phyloP scores from a whole-genome alignment of 306 rosid species.

The Sindora glabra region DNA sequence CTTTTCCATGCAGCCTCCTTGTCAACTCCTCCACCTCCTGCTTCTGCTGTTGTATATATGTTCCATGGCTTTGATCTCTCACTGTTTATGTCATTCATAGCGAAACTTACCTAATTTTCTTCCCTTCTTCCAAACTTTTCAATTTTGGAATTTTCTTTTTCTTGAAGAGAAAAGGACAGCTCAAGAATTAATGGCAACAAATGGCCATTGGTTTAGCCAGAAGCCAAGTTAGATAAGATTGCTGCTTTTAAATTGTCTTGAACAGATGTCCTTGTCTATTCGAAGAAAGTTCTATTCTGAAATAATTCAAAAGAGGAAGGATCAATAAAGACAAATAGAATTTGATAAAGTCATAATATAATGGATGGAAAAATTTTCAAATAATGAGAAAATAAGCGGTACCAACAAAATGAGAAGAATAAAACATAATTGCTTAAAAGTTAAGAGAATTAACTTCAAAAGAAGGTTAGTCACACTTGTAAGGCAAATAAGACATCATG shows the following conservation, averaged over 20 bases:
- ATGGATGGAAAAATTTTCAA: no score
- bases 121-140: background rate
- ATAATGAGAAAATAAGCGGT: no score
- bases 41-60: conserved; percentile 46
- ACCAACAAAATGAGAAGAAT: no score
- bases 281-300: conserved; percentile 28
- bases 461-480: background rate
- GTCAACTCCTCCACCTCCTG: conserved; percentile 41
- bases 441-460: background rate
- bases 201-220: background rate
- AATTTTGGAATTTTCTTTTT: conserved; percentile 5
- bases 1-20: conserved; percentile 65
- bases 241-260: background rate
- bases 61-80: conserved; percentile 69
- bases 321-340: background rate
- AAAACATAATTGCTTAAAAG: background rate
- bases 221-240: background rate
- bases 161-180: background rate
- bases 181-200: background rate
- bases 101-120: background rate
- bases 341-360: background rate
- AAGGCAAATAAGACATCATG: background rate
- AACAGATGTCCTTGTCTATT: background rate
- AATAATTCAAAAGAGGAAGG: conserved; percentile 6
- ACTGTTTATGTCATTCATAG: conserved; percentile 41